phyloP scores from a whole-genome alignment of 495 filamentous ascomycete species.

The Penicillium goetzii region DNA sequence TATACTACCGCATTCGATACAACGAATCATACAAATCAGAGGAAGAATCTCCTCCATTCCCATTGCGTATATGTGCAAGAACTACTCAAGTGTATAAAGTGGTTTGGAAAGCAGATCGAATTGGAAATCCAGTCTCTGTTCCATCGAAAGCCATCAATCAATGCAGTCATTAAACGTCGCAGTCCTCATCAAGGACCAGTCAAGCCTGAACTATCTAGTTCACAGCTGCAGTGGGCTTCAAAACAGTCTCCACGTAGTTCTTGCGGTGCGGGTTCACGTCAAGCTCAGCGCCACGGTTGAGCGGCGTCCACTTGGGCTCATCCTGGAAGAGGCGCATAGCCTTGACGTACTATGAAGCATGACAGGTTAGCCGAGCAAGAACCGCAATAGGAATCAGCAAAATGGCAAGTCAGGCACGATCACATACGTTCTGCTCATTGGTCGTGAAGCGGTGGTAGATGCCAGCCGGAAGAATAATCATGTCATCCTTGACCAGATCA shows the following conservation, averaged over 20 bases:
- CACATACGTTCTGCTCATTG: conserved; percentile 82
- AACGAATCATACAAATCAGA: neutral
- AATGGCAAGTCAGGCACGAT: neutral
- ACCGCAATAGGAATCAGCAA: neutral
- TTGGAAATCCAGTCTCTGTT: conserved; percentile 1
- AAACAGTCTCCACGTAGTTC: conserved; percentile 64
- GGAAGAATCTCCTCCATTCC: neutral
- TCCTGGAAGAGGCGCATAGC: conserved; percentile 98
- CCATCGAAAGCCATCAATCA: conserved; percentile 7
- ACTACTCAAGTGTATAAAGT: neutral
- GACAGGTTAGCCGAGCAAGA: conserved; percentile 3
- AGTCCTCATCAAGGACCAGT: conserved; percentile 5
- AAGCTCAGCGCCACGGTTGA: conserved; percentile 80
- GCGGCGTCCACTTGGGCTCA: conserved; percentile 96
- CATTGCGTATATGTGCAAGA: neutral
- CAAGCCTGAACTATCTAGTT: conserved; percentile 22
- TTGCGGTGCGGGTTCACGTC: conserved; percentile 78
- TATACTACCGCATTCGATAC: conserved; percentile 4
- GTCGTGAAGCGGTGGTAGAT: conserved; percentile 98
- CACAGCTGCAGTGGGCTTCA: conserved; percentile 32
- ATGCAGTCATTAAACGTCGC: conserved; percentile 29
- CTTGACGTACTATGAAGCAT: conserved; percentile 74
- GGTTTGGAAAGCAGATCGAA: neutral
- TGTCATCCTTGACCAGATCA: conserved; percentile 65
- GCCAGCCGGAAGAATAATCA: conserved; percentile 92